Percentiles rank a stretch among this genome's conserved stretches.
These are phyloP conservation scores for Penicillium angulare DNA, from an alignment of 495 filamentous ascomycete genomes.

Conservation along the genomic window DNA sequence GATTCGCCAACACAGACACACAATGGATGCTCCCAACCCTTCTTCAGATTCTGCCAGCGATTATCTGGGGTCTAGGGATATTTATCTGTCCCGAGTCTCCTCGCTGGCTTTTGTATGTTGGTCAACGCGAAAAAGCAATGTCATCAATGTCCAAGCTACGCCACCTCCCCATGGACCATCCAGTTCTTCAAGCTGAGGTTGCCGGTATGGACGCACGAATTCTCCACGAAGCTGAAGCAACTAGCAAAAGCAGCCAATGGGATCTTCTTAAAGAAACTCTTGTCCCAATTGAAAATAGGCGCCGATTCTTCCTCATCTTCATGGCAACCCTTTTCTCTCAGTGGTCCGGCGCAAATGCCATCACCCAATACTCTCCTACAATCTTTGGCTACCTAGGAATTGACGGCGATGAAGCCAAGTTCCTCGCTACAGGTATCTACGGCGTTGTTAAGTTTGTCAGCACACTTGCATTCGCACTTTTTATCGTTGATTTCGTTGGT, in stretches of 20 bases:
- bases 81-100: conserved; percentile 61
- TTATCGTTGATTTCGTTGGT: conserved; percentile 64
- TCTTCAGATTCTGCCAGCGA: conserved; percentile 59
- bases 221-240: conserved; percentile 58
- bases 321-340: conserved; percentile 28
- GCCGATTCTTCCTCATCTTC: conserved; percentile 49
- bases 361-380: conserved; percentile 27
- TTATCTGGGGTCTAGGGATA: conserved; percentile 53
- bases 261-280: conserved; percentile 65
- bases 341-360: conserved; percentile 29
- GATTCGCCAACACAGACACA: conserved; percentile 43
- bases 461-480: conserved; percentile 58
- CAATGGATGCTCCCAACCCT: conserved; percentile 61
- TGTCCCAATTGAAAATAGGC: conserved; percentile 53
- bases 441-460: conserved; percentile 45
- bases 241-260: no score
- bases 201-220: conserved; percentile 58
- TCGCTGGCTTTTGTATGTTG: conserved; percentile 60
- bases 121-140: conserved; percentile 60
- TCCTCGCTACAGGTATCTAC: conserved; percentile 45
- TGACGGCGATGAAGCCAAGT: conserved; percentile 27
- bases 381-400: conserved; percentile 35
- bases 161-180: conserved; percentile 47
- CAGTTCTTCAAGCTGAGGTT: conserved; percentile 59
- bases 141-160: conserved; percentile 50